Conservation (phyloP, 2,329 filamentous ascomycete genomes). For the Alternaria solani region DNA sequence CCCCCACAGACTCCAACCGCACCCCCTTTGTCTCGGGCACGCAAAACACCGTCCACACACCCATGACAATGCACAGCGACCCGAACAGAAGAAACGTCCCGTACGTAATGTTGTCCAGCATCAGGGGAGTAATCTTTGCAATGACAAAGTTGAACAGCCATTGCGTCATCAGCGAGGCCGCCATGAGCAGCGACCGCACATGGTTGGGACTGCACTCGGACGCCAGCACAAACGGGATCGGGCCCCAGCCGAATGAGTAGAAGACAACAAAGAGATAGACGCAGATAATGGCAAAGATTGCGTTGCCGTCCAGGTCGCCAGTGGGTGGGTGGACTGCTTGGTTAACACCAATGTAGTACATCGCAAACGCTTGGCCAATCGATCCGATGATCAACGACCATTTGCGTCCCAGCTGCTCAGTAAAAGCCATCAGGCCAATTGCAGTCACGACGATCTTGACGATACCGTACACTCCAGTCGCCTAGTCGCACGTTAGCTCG, state of each 20-base stretch:
- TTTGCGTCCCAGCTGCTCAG: conserved; percentile 57
- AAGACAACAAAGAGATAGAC: conserved; percentile 60
- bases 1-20: conserved; percentile 52
- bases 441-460: conserved; percentile 57
- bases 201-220: conserved; percentile 54
- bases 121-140: conserved; percentile 52
- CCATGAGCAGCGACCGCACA: conserved; percentile 55
- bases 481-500: conserved; percentile 11
- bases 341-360: conserved; percentile 50
- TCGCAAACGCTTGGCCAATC: conserved; percentile 55
- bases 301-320: conserved; percentile 46
- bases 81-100: conserved; percentile 57
- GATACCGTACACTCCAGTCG: conserved; percentile 53
- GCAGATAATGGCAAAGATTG: conserved; percentile 60
- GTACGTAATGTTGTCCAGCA: conserved; percentile 55
- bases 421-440: conserved; percentile 55
- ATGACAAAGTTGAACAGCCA: conserved; percentile 50
- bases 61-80: conserved; percentile 53
- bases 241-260: conserved; percentile 58
- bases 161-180: conserved; percentile 56
- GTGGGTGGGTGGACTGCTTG: conserved; percentile 46
- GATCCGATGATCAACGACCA: conserved; percentile 55
- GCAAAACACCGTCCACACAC: conserved; percentile 53
- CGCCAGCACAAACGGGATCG: conserved; percentile 55
- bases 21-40: conserved; percentile 57